Base-by-base conservation (phyloP, 805 yeast genomes). In the Yarrowia sp. region DNA sequence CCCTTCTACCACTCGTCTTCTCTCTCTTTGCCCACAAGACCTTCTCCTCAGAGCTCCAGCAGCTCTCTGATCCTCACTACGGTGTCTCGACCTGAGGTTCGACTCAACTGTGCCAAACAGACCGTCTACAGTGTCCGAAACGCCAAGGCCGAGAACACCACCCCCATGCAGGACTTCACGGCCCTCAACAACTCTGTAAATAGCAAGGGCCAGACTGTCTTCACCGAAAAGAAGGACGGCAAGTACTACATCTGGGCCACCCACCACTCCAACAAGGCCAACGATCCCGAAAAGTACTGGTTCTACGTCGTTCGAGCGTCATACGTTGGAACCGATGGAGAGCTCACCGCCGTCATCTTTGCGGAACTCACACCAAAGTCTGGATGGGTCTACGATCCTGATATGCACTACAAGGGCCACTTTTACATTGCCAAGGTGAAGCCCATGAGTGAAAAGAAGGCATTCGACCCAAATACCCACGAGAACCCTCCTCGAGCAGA, bases 121-220 rank as follows among this genome's bases (percentile, higher is more conserved):
- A 58, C 49, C 3, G 64, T 58, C 11, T 41, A 58, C 40, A 43
- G 50, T 3, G 50, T 43, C 8, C 16, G 35, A 15, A n/a, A 32
- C n/a, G 35, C 50, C 5, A 42, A 58, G 40, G 12, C 26, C 3
- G 42, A 58, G 12, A 42, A 19, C 11, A 19, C 41, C 11, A 38
- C 50, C 11, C 32, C 42, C n/a, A 43, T 42, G 50, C 49, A 58
- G 41, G 32, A 43, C n/a, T 58, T 58, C n/a, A 11, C 12, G 19
- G 64, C 64, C 45, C 64, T 58, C 50, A 58, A 58, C 41, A 58
- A 58, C 64, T 32, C 50, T 58, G 64, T 58, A 32, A 58, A 58
- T 43, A 42, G 50, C 64, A 11, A 19, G n/a, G 64, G 64, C 43
- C 64, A 58, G 16, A 58, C 64, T 19, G 16, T 58, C 11, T 58